phyloP scores from a whole-genome alignment of 805 yeast genomes.

The Candida alai region DNA sequence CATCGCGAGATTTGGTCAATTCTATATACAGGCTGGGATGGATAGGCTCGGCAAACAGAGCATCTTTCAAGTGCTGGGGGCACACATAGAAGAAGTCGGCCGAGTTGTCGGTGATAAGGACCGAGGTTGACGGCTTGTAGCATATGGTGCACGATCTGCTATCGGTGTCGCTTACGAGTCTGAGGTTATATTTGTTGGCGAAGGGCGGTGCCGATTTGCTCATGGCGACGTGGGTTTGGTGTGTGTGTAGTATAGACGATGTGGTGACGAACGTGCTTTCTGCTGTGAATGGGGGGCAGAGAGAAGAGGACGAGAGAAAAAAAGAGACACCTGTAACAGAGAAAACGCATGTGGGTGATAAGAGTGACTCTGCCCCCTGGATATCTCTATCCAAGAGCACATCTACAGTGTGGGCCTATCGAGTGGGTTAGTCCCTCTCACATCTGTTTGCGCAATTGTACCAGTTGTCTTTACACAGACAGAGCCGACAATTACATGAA shows the following conservation, averaged over 20 bases:
- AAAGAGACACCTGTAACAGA: neutral
- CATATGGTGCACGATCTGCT: conserved; percentile 48
- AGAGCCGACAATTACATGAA: too few species aligned
- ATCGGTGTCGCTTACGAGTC: conserved; percentile 40
- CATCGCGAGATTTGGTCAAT: conserved; percentile 17
- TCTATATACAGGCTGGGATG: conserved; percentile 33
- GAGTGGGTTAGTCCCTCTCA: too few species aligned
- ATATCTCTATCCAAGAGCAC: too few species aligned
- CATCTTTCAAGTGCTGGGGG: conserved; percentile 43
- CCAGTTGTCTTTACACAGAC: too few species aligned
- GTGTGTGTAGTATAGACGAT: too few species aligned
- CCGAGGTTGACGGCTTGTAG: conserved; percentile 45
- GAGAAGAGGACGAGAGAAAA: neutral
- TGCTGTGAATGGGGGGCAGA: conserved; percentile 1
- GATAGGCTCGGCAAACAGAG: conserved; percentile 39
- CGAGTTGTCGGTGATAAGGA: conserved; percentile 43
- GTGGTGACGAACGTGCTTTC: too few species aligned
- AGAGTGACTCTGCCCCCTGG: too few species aligned
- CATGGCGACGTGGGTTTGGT: too few species aligned
- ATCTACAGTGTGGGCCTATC: too few species aligned
- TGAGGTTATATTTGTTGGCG: conserved; percentile 38
- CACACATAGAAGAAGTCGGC: conserved; percentile 54
- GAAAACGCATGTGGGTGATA: too few species aligned
- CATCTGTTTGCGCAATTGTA: too few species aligned
- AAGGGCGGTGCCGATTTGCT: conserved; percentile 14